Percentiles rank a stretch among this genome's conserved stretches.
Conservation (phyloP, 176 grass and related monocot genomes). For the Oryza meridionalis region DNA sequence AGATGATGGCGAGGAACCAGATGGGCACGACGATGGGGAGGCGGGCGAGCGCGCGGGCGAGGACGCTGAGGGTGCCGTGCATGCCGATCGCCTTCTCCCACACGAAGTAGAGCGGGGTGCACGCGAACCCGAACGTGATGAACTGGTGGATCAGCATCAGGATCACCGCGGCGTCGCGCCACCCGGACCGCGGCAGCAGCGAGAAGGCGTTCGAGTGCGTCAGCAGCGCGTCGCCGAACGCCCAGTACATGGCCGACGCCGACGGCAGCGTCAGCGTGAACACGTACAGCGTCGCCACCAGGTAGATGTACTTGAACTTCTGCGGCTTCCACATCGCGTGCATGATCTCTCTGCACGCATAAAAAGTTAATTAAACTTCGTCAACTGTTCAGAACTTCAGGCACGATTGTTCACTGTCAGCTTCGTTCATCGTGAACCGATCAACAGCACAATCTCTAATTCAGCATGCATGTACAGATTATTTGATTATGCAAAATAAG, state of each 20-base stretch:
- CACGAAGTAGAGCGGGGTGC: constrained; percentile 86
- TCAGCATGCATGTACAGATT: too few relatives aligned
- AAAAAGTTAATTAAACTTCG: not conserved
- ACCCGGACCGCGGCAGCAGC: constrained; percentile 52
- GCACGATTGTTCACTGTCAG: too few relatives aligned
- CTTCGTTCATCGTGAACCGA: too few relatives aligned
- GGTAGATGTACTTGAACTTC: constrained; percentile 85
- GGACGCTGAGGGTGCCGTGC: constrained; percentile 50
- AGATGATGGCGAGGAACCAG: constrained; percentile 71
- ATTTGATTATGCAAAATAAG: constrained; percentile 1
- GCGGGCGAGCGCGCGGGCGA: constrained; percentile 37
- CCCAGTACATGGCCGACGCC: constrained; percentile 71
- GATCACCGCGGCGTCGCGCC: constrained; percentile 66
- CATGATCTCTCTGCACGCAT: constrained; percentile 65
- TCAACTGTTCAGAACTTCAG: not conserved
- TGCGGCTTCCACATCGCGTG: constrained; percentile 85
- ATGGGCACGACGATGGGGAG: constrained; percentile 59
- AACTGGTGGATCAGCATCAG: constrained; percentile 91
- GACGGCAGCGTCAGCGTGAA: constrained; percentile 79
- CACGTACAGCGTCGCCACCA: constrained; percentile 72
- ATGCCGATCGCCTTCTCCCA: constrained; percentile 78
- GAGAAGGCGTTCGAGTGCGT: constrained; percentile 77
- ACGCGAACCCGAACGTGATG: constrained; percentile 87
- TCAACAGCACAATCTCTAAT: not conserved
- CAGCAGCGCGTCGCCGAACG: constrained; percentile 70